Conservation (phyloP, 495 filamentous ascomycete species). For the Penicillium verhagenii region DNA sequence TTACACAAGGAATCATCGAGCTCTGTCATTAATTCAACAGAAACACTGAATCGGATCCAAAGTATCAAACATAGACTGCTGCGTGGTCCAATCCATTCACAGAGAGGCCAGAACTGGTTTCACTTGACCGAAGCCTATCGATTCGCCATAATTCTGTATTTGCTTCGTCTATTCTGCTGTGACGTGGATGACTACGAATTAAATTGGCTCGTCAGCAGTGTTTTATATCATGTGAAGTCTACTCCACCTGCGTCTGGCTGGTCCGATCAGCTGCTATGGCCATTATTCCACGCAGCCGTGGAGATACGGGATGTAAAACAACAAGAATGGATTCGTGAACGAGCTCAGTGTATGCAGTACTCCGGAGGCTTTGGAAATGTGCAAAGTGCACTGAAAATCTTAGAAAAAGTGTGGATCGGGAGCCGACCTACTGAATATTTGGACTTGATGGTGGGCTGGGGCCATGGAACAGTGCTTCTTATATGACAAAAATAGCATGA, state of each 20-base stretch:
- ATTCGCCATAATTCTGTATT: constrained; percentile 1
- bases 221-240: constrained; percentile 1
- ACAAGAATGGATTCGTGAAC: constrained; percentile 7
- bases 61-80: neutral
- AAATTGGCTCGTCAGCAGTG: constrained; percentile 2
- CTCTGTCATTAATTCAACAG: neutral
- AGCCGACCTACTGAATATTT: constrained; percentile 2
- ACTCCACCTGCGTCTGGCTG: constrained; percentile 1
- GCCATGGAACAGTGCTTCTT: neutral
- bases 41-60: neutral
- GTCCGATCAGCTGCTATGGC: constrained; percentile 3
- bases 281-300: neutral
- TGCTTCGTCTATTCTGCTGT: neutral
- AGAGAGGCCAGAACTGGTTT: constrained; percentile 1
- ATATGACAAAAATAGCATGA: neutral
- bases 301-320: neutral
- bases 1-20: neutral
- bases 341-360: constrained; percentile 4
- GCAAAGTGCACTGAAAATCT: constrained; percentile 7
- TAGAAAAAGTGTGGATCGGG: constrained; percentile 5
- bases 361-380: constrained; percentile 11
- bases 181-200: neutral
- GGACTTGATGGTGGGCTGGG: constrained; percentile 7
- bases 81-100: neutral
- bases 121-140: constrained; percentile 2